phyloP scores from a whole-genome alignment of 495 filamentous ascomycete species.

The Daldinia caldariorum region DNA sequence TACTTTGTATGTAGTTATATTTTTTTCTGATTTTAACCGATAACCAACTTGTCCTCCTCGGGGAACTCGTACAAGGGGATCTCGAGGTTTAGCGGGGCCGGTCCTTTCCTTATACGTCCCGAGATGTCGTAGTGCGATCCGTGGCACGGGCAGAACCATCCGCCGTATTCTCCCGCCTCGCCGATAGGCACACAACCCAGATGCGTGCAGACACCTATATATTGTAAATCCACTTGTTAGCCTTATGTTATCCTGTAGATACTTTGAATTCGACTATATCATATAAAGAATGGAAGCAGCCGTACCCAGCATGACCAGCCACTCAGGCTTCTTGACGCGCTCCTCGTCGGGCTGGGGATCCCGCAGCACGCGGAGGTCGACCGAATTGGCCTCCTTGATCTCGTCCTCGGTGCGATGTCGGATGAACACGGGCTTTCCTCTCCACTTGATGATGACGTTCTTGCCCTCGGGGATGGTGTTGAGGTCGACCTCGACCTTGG shows the following conservation, averaged over 20 bases:
- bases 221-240: conserved; percentile 21
- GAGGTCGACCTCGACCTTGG: conserved; percentile 98
- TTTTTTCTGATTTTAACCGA: conserved; percentile 67
- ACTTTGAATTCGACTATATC: neutral
- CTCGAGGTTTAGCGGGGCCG: conserved; percentile 96
- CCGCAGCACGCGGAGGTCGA: conserved; percentile 79
- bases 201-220: conserved; percentile 96
- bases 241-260: neutral
- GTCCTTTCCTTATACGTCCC: conserved; percentile 93
- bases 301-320: conserved; percentile 98
- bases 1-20: no score
- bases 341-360: conserved; percentile 92
- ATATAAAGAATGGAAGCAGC: conserved; percentile 22
- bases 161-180: conserved; percentile 96
- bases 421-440: conserved; percentile 99
- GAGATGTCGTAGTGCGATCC: conserved; percentile 99
- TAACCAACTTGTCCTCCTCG: conserved; percentile 78
- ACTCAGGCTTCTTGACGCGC: conserved; percentile 97
- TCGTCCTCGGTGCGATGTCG: conserved; percentile 92
- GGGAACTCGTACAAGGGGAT: conserved; percentile 89
- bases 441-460: conserved; percentile 99
- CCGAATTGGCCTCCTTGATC: conserved; percentile 83
- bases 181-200: conserved; percentile 98
- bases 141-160: conserved; percentile 99
- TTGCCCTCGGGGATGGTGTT: conserved; percentile 95